Evolutionary conservation across 352 stramenopile species (phyloP).

Genomic region (Phytophthora pseudosyringae): DNA sequence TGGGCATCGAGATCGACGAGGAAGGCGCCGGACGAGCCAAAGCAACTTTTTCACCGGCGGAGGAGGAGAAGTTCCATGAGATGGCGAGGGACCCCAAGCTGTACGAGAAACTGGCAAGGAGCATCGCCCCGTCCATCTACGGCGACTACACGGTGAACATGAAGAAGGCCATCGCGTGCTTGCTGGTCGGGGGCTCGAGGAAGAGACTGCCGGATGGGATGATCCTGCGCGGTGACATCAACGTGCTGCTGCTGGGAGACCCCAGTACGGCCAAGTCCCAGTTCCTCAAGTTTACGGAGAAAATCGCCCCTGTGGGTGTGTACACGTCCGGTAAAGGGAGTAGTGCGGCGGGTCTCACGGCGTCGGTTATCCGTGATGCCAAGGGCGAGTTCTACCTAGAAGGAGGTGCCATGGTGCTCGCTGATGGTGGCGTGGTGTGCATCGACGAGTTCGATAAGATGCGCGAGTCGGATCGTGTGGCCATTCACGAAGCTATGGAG

Average conservation of each 20-base stretch:
- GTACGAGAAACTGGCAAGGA: conserved; percentile 92
- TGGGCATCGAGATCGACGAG: conserved; percentile 96
- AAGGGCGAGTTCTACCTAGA: conserved; percentile 99
- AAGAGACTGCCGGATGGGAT: conserved; percentile 97
- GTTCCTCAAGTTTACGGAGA: conserved; percentile 98
- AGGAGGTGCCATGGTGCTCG: conserved; percentile 97
- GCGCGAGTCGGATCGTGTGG: conserved; percentile 94
- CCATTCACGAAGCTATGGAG: conserved; percentile 99
- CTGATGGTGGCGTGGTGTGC: conserved; percentile 98
- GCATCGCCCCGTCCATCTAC: conserved; percentile 95
- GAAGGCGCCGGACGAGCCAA: conserved; percentile 90
- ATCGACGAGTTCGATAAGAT: conserved; percentile 99
- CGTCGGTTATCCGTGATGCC: conserved; percentile 94
- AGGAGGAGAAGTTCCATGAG: conserved; percentile 98
- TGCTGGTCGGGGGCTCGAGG: conserved; percentile 94
- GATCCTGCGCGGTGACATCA: conserved; percentile 98
- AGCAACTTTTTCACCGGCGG: conserved; percentile 94
- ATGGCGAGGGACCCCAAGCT: conserved; percentile 92
- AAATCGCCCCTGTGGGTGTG: conserved; percentile 96
- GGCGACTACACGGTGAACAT: conserved; percentile 98
- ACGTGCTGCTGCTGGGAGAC: conserved; percentile 98
- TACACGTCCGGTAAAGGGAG: conserved; percentile 99
- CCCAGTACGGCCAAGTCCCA: conserved; percentile 98
- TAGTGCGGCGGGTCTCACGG: conserved; percentile 97
- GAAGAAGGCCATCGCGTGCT: conserved; percentile 96